Conservation (phyloP, 257 asterid genomes). For the Solanum ossicruentum region DNA sequence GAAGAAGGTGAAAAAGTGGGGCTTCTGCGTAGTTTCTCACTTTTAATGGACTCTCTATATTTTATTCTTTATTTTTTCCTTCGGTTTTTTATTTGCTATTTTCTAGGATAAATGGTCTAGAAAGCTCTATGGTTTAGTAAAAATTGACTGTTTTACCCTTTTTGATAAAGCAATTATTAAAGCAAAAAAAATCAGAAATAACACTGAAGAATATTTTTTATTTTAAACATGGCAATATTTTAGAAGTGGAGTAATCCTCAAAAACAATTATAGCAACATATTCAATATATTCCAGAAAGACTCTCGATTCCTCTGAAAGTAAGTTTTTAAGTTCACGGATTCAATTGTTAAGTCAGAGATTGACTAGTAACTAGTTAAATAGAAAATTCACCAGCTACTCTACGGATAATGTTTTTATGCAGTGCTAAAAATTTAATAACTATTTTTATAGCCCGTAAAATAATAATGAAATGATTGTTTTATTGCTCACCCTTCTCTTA, state of each 20-base stretch:
- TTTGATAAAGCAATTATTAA: background rate
- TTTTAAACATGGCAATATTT: background rate
- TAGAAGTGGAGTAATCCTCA: background rate
- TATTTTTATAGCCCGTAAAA: too few relatives aligned
- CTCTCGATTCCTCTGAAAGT: too few relatives aligned
- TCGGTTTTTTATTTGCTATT: background rate
- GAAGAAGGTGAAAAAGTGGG: background rate
- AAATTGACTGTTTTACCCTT: background rate
- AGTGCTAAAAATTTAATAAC: too few relatives aligned
- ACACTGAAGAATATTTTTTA: background rate
- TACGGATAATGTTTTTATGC: too few relatives aligned
- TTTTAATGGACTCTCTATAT: background rate
- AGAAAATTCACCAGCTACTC: too few relatives aligned
- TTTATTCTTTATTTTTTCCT: background rate
- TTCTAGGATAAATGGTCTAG: background rate
- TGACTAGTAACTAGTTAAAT: too few relatives aligned
- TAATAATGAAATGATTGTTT: too few relatives aligned
- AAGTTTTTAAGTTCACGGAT: too few relatives aligned
- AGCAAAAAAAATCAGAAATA: background rate
- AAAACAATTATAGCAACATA: background rate
- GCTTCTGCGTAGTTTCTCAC: slow-evolving; percentile 5
- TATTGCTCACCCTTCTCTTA: too few relatives aligned
- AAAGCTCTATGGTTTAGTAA: background rate
- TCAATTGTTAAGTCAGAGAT: too few relatives aligned
- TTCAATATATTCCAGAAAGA: too few relatives aligned